phyloP scores from a whole-genome alignment of 768 basidiomycete species.

The Steccherinum ochraceum region DNA sequence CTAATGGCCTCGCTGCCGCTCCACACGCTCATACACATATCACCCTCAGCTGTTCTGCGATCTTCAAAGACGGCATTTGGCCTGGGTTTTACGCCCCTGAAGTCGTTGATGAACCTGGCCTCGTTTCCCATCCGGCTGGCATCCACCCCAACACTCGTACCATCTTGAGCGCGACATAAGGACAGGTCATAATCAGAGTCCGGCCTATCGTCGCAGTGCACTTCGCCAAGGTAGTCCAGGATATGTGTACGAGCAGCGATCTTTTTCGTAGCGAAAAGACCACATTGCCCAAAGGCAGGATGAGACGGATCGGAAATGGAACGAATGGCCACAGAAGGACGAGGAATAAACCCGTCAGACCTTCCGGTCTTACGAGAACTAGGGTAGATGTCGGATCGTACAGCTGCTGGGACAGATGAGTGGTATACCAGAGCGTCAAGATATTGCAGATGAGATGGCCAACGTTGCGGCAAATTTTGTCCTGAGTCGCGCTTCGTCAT shows the following conservation, averaged over 20 bases:
- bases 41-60: slow-evolving; percentile 43
- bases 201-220: slow-evolving; percentile 71
- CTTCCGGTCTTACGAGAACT: background rate
- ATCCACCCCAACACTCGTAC: slow-evolving; percentile 70
- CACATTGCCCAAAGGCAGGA: slow-evolving; percentile 65
- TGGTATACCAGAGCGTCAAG: slow-evolving; percentile 48
- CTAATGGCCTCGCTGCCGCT: slow-evolving; percentile 50
- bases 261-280: slow-evolving; percentile 73
- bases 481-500: too few relatives aligned
- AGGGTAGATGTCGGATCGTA: slow-evolving; percentile 31
- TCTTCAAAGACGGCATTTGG: slow-evolving; percentile 73
- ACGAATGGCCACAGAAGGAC: slow-evolving; percentile 46
- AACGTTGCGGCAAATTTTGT: slow-evolving; percentile 25
- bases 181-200: slow-evolving; percentile 87
- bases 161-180: slow-evolving; percentile 53
- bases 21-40: slow-evolving; percentile 75
- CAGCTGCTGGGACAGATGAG: slow-evolving; percentile 42
- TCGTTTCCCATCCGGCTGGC: slow-evolving; percentile 77
- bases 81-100: slow-evolving; percentile 62
- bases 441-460: slow-evolving; percentile 54
- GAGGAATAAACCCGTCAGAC: slow-evolving; percentile 5
- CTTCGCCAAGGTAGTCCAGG: slow-evolving; percentile 77
- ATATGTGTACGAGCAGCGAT: slow-evolving; percentile 63
- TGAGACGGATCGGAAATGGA: slow-evolving; percentile 49
- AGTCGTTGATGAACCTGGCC: slow-evolving; percentile 88